Evolutionary conservation across 2,329 filamentous ascomycete genomes (phyloP), one percentile per base, ranked within the genome.

Genomic region (Corynespora cassiicola): DNA sequence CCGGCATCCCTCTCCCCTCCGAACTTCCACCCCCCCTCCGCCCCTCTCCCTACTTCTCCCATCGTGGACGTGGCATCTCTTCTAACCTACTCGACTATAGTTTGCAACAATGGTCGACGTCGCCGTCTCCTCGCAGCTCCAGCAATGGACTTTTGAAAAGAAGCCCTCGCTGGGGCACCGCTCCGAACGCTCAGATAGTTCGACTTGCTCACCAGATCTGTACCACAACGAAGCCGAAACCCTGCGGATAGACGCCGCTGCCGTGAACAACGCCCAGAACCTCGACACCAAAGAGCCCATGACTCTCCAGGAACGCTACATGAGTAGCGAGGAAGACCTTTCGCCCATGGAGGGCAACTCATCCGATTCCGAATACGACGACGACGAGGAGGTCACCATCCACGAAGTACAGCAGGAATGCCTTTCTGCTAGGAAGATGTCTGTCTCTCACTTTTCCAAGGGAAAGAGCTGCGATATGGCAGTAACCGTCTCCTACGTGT

Each of bases 241-340:
- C 33, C 46, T 69, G 26, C 58, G 64, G 17, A 58, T 69, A 49
- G 42, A 61, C 33, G 47, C 59, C n/a, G 39, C 57, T 31, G 40
- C 53, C 33, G 47, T 52, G 11, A 28, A 27, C 1, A 24, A 40
- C 4, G 22, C 50, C 37, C 28, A 41, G 16, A 22, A 23, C 29
- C 38, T 47, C 25, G 48, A 47, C 16, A 45, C 51, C 14, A 56
- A 59, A 36, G 55, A 64, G 14, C 44, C 43, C 37, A 35, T 54
- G 28, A 42, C 54, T 32, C 54, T 68, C 42, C 64, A 69, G 36
- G 58, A 69, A 26, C 57, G 63, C 14, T 70, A 70, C 42, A 56
- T 69, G 24, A 68, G 65, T 5, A 67, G 63, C 34, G 66, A 70
- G 33, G 66, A 70, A 36, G 64, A 67, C 39, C 56, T 69, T 8